Conservation (phyloP, 257 asterid genomes). For the Solanum bulbocastanum region DNA sequence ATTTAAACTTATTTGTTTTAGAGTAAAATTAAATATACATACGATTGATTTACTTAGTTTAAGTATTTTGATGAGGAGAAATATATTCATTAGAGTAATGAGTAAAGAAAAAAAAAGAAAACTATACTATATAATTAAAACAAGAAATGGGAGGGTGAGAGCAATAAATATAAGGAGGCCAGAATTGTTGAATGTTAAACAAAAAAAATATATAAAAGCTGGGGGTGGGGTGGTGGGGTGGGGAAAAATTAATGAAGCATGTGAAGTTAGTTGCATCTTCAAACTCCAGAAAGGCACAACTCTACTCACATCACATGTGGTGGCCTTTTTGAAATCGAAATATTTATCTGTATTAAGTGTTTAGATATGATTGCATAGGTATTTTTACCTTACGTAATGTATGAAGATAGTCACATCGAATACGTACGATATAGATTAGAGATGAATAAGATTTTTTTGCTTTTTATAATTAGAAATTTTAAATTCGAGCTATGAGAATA, state of each 20-base stretch:
- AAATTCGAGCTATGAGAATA: accelerated
- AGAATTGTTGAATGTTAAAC: neutral
- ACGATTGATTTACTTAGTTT: neutral
- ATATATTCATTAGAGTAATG: neutral
- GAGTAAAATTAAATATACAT: neutral
- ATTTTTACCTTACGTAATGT: neutral
- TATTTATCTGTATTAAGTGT: neutral
- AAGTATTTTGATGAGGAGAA: neutral
- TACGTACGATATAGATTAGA: neutral
- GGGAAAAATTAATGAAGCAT: neutral
- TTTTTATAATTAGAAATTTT: neutral
- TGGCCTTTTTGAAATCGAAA: neutral
- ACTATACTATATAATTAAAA: neutral
- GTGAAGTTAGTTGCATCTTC: neutral
- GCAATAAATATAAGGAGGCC: neutral
- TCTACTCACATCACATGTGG: neutral
- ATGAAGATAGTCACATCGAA: neutral
- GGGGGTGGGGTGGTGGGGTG: neutral
- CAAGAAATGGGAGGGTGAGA: neutral
- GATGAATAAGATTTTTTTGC: neutral
- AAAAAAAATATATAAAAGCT: neutral
- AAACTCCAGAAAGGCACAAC: neutral
- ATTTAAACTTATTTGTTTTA: neutral
- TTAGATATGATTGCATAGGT: accelerated
- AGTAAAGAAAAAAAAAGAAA: neutral